Conservation (phyloP, 2,329 filamentous ascomycete species). For the Sporothrix luriei region DNA sequence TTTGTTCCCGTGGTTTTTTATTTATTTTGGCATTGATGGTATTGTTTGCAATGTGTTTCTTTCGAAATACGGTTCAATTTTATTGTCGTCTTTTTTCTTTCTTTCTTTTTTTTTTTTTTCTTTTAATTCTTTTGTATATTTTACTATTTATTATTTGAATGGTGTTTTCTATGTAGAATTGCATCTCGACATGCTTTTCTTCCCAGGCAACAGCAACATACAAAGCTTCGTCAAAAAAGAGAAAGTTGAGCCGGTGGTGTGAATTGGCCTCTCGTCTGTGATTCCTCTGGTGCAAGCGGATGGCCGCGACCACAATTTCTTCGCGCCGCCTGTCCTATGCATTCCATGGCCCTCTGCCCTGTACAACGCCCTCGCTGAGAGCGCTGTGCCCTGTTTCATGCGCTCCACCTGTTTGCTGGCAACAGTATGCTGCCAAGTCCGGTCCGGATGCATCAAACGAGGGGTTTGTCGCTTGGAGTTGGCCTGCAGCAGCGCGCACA, state of each 20-base stretch:
- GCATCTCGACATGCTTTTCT: background rate
- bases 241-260: background rate
- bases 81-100: background rate
- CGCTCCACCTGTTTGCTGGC: slow-evolving; percentile 11
- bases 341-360: too few relatives aligned
- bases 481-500: slow-evolving; percentile 9
- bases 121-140: background rate
- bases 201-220: background rate
- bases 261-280: background rate
- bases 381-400: slow-evolving; percentile 1
- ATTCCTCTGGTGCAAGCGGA: background rate
- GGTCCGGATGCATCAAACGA: background rate
- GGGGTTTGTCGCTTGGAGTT: background rate
- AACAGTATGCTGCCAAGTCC: background rate
- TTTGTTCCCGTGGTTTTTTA: background rate
- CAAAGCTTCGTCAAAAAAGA: background rate
- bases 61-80: too few relatives aligned
- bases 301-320: background rate
- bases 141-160: background rate
- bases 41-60: background rate
- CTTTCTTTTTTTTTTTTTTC: background rate
- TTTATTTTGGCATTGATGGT: background rate
- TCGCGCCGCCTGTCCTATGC: background rate
- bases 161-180: background rate
- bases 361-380: background rate